A percentile compares a stretch with the other conserved stretches of the same genome.
Evolutionary conservation across 2,329 filamentous ascomycete genomes (phyloP).

Genomic region (Verticillium longisporum): DNA sequence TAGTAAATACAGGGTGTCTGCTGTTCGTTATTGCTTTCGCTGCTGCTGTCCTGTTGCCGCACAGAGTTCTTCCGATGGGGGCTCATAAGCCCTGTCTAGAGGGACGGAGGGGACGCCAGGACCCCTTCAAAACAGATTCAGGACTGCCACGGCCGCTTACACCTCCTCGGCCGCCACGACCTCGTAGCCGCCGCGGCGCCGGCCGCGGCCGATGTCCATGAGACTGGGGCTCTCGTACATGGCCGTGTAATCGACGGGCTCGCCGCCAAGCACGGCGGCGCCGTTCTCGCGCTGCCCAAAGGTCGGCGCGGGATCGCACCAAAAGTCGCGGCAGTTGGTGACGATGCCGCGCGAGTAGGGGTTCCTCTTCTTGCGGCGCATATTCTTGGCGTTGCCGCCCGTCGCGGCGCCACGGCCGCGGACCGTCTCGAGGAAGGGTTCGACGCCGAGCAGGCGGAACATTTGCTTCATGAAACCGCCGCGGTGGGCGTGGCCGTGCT

Average conservation of each 20-base stretch:
- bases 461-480: slow-evolving; percentile 69
- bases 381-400: slow-evolving; percentile 24
- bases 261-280: slow-evolving; percentile 68
- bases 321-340: slow-evolving; percentile 94
- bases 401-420: slow-evolving; percentile 71
- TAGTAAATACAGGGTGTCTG: too few species aligned
- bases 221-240: slow-evolving; percentile 80
- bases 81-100: too few species aligned
- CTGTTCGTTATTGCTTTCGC: too few species aligned
- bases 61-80: too few species aligned
- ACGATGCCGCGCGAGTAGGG: slow-evolving; percentile 78
- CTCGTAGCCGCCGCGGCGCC: slow-evolving; percentile 55
- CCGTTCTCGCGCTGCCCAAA: slow-evolving; percentile 72
- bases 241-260: slow-evolving; percentile 75
- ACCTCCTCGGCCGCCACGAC: slow-evolving; percentile 52
- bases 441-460: slow-evolving; percentile 80
- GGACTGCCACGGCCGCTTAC: slow-evolving; percentile 16
- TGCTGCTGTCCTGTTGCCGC: too few species aligned
- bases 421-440: slow-evolving; percentile 89
- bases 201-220: slow-evolving; percentile 46
- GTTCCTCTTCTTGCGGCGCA: slow-evolving; percentile 59
- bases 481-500: slow-evolving; percentile 46
- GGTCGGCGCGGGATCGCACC: slow-evolving; percentile 80
- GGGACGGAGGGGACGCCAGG: too few species aligned
- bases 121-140: too few species aligned